Evolutionary conservation across 108 stramenopile genomes (phyloP), one percentile per base, ranked within the genome.

Genomic region (Skeletonema potamos): DNA sequence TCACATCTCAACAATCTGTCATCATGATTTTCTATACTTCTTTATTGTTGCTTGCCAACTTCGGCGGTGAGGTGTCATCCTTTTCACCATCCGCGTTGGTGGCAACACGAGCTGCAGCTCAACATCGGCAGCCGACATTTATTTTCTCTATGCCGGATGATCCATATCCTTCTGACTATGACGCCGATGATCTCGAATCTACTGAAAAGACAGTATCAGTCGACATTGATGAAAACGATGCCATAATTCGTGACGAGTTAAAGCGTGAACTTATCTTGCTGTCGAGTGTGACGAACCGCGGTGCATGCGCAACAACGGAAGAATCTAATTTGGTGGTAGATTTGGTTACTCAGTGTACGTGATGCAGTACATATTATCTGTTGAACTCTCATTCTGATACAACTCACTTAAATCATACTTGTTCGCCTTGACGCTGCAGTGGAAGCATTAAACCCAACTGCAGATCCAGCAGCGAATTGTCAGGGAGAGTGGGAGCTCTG

Each of bases 401-500:
- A 30, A 58, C 12, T 29, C 4, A 26, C 55, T 32, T 12, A 32
- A 43, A 27, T 18, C 0, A 37, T 0, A 32, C 26, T 22, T 37
- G 12, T 3, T 41, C 26, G 20, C 22, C 30, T 41, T 41, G 20
- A 9, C 27, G 7, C 5, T 60, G 36, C 13, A 27, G n/a, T 54
- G 24, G 41, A 87, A 72, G 92, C 92, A 0, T 54, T 94, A 57
- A 94, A 94, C 58, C 92, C 92, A 6, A 94, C 92, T 1, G 75
- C 76, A 5, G 76, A 91, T 48, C 90, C 92, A 15, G 90, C 90
- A 15, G 2, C 17, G 6, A 76, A 90, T 54, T 88, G 89, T 46
- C 61, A 85, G 61, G 92, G 92, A 17, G 92, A 91, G 57, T 94
- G 92, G 92, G 90, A 91, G 65, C 79, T 94, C 29, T 84, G 85